A percentile compares a stretch with the other conserved stretches of the same genome.
Conservation (phyloP, 805 yeast species). For the Yamadazyma tumulicola region DNA sequence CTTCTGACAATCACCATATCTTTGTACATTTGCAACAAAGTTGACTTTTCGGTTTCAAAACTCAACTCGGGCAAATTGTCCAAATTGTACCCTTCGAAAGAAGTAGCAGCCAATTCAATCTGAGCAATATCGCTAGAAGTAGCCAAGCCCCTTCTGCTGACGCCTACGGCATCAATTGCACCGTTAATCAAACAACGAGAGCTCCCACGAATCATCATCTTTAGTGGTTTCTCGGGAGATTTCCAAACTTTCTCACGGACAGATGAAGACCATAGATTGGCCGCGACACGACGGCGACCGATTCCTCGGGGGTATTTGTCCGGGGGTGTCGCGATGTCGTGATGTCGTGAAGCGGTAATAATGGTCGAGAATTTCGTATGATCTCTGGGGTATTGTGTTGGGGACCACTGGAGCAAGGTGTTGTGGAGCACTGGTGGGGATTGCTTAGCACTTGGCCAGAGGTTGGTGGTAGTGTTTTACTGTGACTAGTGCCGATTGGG, state of each 20-base stretch:
- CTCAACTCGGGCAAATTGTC: constrained; percentile 59
- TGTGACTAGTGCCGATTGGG: too few species aligned
- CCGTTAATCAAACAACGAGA: constrained; percentile 1
- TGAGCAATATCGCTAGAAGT: constrained; percentile 35
- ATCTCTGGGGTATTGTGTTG: too few species aligned
- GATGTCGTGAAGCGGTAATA: too few species aligned
- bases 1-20: constrained; percentile 93
- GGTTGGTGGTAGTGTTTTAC: too few species aligned
- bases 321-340: too few species aligned
- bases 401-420: too few species aligned
- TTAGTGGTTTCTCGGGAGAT: background rate
- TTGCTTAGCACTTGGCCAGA: too few species aligned
- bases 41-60: constrained; percentile 76
- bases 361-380: too few species aligned
- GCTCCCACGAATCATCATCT: constrained; percentile 3
- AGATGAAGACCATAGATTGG: constrained; percentile 1
- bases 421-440: too few species aligned
- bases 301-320: background rate
- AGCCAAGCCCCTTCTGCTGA: constrained; percentile 35
- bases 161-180: constrained; percentile 5
- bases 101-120: constrained; percentile 69
- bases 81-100: constrained; percentile 83
- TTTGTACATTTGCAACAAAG: constrained; percentile 88
- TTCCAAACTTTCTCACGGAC: background rate
- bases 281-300: background rate